Percentiles rank a stretch among this genome's conserved stretches.
Conservation (phyloP, 148 eudicot genomes). For the Amaranthus hypochondriacus region DNA sequence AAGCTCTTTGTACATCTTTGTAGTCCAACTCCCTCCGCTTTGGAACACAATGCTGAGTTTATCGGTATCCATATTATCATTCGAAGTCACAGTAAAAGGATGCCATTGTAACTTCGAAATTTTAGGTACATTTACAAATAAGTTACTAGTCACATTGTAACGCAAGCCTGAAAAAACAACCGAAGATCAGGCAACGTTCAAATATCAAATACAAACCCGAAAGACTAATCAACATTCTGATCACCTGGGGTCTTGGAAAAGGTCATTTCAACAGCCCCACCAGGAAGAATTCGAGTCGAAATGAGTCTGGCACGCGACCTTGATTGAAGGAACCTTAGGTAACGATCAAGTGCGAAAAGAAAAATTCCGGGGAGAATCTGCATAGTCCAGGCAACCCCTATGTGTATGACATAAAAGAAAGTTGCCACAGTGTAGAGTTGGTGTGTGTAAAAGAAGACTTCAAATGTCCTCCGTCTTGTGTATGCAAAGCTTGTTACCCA, state of each 20-base stretch:
- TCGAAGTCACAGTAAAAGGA: constrained; percentile 68
- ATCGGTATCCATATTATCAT: constrained; percentile 49
- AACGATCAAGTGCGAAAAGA: constrained; percentile 55
- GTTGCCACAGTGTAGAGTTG: constrained; percentile 45
- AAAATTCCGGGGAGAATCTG: constrained; percentile 56
- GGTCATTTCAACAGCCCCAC: constrained; percentile 44
- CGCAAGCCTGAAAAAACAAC: constrained; percentile 31
- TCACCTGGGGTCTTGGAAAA: constrained; percentile 51
- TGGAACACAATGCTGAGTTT: constrained; percentile 52
- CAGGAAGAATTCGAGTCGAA: constrained; percentile 49
- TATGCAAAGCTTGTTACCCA: constrained; percentile 52
- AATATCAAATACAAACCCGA: too few relatives aligned
- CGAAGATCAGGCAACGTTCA: too few relatives aligned
- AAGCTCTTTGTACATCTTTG: constrained; percentile 37
- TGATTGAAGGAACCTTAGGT: constrained; percentile 53
- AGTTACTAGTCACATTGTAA: constrained; percentile 56
- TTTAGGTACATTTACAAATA: constrained; percentile 61
- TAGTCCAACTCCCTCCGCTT: constrained; percentile 45
- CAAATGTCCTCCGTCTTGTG: constrained; percentile 45
- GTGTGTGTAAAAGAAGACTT: constrained; percentile 60
- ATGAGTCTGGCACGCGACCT: constrained; percentile 32
- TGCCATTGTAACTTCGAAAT: constrained; percentile 83
- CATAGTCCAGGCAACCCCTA: constrained; percentile 46
- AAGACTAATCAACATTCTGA: too few relatives aligned
- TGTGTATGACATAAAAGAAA: constrained; percentile 47